A percentile compares a stretch with the other conserved stretches of the same genome.
These are phyloP conservation scores for Aspergillus indologenus DNA, from an alignment of 495 filamentous ascomycete genomes.

Conservation along the genomic window DNA sequence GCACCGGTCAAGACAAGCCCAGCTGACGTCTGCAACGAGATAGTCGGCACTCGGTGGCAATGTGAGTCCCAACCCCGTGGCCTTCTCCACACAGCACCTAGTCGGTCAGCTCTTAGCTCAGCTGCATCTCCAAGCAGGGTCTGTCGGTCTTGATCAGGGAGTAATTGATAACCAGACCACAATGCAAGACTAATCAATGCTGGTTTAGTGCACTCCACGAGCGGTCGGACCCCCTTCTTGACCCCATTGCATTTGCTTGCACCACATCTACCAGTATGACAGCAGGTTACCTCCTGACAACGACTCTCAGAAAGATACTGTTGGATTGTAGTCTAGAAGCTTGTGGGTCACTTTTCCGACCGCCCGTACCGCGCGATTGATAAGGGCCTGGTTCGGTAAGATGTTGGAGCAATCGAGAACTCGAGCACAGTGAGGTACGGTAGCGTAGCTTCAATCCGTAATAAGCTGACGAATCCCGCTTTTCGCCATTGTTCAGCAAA, in stretches of 20 bases:
- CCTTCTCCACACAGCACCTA: neutral
- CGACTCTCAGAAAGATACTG: neutral
- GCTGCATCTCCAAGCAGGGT: neutral
- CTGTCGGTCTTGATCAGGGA: too few species aligned
- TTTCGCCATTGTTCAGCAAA: too few species aligned
- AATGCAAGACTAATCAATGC: neutral
- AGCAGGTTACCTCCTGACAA: neutral
- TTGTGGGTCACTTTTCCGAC: neutral
- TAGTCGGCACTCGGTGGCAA: neutral
- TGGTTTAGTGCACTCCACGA: neutral
- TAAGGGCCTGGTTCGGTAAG: neutral
- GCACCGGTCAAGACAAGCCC: neutral
- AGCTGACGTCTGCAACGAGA: neutral
- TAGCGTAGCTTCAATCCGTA: too few species aligned
- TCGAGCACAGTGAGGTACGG: too few species aligned
- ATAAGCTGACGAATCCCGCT: too few species aligned
- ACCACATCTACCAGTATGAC: neutral
- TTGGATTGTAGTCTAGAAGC: neutral
- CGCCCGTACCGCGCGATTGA: neutral
- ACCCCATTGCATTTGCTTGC: neutral
- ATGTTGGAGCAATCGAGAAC: too few species aligned
- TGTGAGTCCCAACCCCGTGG: neutral
- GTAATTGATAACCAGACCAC: too few species aligned
- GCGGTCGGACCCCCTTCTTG: neutral
- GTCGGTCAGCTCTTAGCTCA: neutral